Evolutionary conservation across 176 grass and related monocot genomes (phyloP).

Genomic region (Oryza coarctata): DNA sequence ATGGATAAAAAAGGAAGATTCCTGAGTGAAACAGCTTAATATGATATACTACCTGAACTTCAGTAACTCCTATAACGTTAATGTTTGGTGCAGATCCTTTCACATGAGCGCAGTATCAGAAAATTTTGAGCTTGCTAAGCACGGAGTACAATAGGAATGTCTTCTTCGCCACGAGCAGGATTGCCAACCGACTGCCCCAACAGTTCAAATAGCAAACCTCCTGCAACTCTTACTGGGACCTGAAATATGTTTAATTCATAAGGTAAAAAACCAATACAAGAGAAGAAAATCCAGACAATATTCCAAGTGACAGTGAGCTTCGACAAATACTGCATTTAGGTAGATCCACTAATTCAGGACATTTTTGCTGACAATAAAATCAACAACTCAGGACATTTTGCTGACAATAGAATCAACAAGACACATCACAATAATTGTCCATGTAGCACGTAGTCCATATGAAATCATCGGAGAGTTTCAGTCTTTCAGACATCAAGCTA

Average conservation of each 20-base stretch:
- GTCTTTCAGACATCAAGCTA: not conserved
- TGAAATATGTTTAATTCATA: not conserved
- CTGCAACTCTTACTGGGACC: slow-evolving; percentile 62
- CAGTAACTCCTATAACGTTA: slow-evolving; percentile 53
- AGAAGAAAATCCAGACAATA: not conserved
- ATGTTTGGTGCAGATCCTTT: slow-evolving; percentile 48
- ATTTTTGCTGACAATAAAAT: not conserved
- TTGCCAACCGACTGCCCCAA: slow-evolving; percentile 55
- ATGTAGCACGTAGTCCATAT: not conserved
- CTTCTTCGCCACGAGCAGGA: slow-evolving; percentile 45
- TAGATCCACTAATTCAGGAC: not conserved
- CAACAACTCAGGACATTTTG: no score
- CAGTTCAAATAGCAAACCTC: slow-evolving; percentile 59
- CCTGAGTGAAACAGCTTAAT: not conserved
- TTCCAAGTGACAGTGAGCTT: not conserved
- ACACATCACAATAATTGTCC: not conserved
- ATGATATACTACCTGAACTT: slow-evolving; percentile 47
- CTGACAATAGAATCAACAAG: no score
- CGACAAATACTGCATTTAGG: not conserved
- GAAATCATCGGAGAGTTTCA: not conserved
- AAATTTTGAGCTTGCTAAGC: slow-evolving; percentile 67
- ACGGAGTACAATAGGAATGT: slow-evolving; percentile 54
- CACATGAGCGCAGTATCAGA: slow-evolving; percentile 56
- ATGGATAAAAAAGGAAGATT: not conserved
- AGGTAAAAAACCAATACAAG: not conserved